Base-by-base conservation (phyloP, 2,329 filamentous ascomycete species). In the Penicillium polonicum region DNA sequence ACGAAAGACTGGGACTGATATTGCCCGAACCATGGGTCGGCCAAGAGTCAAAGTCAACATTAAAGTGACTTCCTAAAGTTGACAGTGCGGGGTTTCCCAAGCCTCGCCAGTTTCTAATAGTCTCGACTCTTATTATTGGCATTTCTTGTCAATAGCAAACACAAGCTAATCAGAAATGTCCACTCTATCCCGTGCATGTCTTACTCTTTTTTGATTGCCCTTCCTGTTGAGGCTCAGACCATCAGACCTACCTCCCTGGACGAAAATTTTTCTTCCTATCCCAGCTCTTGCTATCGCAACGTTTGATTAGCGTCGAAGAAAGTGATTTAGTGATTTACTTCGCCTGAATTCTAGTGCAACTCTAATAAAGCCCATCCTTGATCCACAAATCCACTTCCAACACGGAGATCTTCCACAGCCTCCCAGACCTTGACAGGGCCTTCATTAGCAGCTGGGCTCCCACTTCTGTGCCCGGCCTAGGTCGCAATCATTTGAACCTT, bases 151-250 rank as follows among this genome's bases (percentile, higher is more conserved):
- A 10, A 25, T 3, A 12, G 5, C 38, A 10, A n/a, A 38, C n/a
- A n/a, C 19, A 35, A 38, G 21, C 57, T 58, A 61, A 57, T 60
- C 48, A 60, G 19, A 21, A 13, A 13, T 42, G 25, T 19, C 12
- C 7, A 43, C 17, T 7, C 4, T 27, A 29, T 55, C 60, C 31
- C 58, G 58, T 60, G 60, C 43, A 10, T 29, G 29, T 27, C 27
- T 33, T 29, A 19, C 33, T 39, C 4, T n/a, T 31, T 25, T 15
- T 33, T 56, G 38, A 58, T 60, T 57, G 50, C 42, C 39, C 25
- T 19, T 48, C 5, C 8, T 6, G 9, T 39, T 21, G 48, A 45
- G 55, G 51, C 55, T 53, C 49, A 58, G 60, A 42, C 45, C 45
- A 12, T n/a, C 7, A 4, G 38, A 19, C 19, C 19, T 8, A 19